phyloP scores from a whole-genome alignment of 2,329 filamentous ascomycete genomes.

The Aspergillus ibericus region DNA sequence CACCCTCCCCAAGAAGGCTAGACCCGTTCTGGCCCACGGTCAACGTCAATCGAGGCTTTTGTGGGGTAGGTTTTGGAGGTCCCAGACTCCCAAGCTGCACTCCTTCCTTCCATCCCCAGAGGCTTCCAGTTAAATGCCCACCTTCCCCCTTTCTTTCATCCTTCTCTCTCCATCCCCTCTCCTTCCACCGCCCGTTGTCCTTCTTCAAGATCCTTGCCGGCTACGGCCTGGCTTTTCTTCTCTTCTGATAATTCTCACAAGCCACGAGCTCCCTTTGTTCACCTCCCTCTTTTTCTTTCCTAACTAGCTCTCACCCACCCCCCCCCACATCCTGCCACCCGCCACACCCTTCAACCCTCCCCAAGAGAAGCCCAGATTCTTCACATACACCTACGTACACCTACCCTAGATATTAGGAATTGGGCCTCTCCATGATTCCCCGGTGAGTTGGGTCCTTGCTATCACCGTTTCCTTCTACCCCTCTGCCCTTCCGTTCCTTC shows the following conservation, averaged over 20 bases:
- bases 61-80: too few species aligned
- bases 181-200: conserved; percentile 2
- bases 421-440: neutral
- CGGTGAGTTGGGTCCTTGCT: neutral
- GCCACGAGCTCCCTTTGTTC: neutral
- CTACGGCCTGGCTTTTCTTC: conserved; percentile 1
- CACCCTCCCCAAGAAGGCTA: conserved; percentile 9
- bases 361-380: too few species aligned
- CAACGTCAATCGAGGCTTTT: conserved; percentile 21
- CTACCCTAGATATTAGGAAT: neutral
- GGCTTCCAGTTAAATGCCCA: neutral
- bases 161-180: conserved; percentile 1
- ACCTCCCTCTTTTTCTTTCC: neutral
- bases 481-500: neutral
- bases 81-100: conserved; percentile 10
- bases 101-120: neutral
- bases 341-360: too few species aligned
- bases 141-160: neutral
- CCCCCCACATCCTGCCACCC: neutral
- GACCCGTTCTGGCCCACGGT: conserved; percentile 24
- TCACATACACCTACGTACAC: neutral
- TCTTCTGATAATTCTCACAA: neutral
- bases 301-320: too few species aligned
- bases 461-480: neutral
- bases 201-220: neutral